phyloP scores from a whole-genome alignment of 441 rosid genomes.

The Pelargonium fulgidum region DNA sequence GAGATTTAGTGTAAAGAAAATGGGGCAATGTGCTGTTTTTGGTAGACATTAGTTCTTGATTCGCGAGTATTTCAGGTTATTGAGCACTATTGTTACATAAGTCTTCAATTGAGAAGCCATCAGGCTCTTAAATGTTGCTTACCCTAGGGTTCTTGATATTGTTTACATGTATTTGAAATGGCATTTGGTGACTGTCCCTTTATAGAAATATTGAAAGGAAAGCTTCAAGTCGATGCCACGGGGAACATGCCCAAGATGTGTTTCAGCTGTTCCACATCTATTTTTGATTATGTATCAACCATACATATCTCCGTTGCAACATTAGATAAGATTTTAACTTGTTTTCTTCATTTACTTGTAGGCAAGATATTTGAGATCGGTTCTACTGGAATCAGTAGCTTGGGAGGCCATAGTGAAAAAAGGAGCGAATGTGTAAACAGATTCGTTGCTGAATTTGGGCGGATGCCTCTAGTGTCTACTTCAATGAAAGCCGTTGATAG shows the following conservation, averaged over 20 bases:
- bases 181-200: neutral
- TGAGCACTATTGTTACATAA: neutral
- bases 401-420: constrained; percentile 78
- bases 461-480: constrained; percentile 68
- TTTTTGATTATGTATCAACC: no score
- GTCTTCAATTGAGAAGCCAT: neutral
- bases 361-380: constrained; percentile 89
- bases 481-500: constrained; percentile 71
- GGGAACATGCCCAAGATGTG: neutral
- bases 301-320: no score
- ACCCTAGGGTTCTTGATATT: neutral
- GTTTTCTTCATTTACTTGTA: constrained; percentile 19
- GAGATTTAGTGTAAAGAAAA: neutral
- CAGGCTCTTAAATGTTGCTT: neutral
- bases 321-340: neutral
- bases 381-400: constrained; percentile 79
- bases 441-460: constrained; percentile 61
- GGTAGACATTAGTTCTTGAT: neutral
- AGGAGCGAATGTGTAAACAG: constrained; percentile 64
- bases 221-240: no score
- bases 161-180: neutral
- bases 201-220: no score
- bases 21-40: neutral
- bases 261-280: neutral
- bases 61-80: neutral